A percentile compares a stretch with the other conserved stretches of the same genome.
phyloP scores from a whole-genome alignment of 2,329 filamentous ascomycete genomes.

The Malbranchea zuffiana region DNA sequence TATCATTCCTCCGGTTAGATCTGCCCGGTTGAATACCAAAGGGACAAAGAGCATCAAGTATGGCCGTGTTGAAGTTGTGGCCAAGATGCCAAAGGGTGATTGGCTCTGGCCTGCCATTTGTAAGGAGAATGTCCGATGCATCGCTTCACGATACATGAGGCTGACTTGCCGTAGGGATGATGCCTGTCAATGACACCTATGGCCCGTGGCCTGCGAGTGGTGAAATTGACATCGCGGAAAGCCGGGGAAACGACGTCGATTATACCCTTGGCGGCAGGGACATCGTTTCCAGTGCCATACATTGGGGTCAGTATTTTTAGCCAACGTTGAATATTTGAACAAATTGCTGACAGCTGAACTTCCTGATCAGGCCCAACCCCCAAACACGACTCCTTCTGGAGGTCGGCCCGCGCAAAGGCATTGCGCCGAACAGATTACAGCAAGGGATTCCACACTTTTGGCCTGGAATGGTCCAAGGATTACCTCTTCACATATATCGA shows the following conservation, averaged over 20 bases:
- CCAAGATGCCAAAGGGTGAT: constrained; percentile 43
- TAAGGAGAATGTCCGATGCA: constrained; percentile 20
- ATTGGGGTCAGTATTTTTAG: constrained; percentile 13
- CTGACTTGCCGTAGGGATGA: constrained; percentile 33
- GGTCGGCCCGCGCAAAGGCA: constrained; percentile 20
- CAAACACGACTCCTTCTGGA: constrained; percentile 16
- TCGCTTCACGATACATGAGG: neutral
- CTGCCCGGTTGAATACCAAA: constrained; percentile 40
- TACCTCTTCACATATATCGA: constrained; percentile 47
- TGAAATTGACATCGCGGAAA: constrained; percentile 46
- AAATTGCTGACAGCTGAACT: neutral
- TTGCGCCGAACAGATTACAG: constrained; percentile 21
- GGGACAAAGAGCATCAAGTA: constrained; percentile 40
- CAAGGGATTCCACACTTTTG: constrained; percentile 40
- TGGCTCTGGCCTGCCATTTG: constrained; percentile 46
- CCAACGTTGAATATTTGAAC: neutral
- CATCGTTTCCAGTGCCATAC: constrained; percentile 26
- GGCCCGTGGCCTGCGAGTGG: constrained; percentile 43
- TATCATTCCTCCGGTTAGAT: constrained; percentile 43
- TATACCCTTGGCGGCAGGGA: constrained; percentile 36
- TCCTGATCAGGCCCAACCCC: constrained; percentile 13
- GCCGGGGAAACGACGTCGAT: constrained; percentile 36
- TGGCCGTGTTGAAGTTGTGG: constrained; percentile 44
- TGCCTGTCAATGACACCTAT: constrained; percentile 40
- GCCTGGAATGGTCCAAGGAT: constrained; percentile 43